Percentiles rank a stretch among this genome's conserved stretches.
These are phyloP conservation scores for Yamadazyma atlantica DNA, from an alignment of 1,139 yeast species.

Conservation along the genomic window DNA sequence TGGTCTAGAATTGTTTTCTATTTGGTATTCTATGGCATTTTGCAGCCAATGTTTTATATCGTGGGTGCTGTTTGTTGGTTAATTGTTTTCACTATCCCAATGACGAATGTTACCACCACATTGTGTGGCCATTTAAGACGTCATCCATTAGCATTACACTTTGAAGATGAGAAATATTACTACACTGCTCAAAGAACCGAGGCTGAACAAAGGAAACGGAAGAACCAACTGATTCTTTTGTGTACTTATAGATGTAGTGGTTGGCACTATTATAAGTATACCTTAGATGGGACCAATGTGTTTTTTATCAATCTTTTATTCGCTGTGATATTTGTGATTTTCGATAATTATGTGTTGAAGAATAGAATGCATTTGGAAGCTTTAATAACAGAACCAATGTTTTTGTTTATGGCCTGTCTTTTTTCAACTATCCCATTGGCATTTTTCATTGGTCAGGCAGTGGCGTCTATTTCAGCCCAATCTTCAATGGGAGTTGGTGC, in stretches of 20 bases:
- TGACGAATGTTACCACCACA: constrained; percentile 67
- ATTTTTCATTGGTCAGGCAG: constrained; percentile 97
- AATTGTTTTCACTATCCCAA: constrained; percentile 86
- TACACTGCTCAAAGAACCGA: constrained; percentile 26
- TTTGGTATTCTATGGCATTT: constrained; percentile 62
- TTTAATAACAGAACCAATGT: constrained; percentile 58
- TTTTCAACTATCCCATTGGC: constrained; percentile 91
- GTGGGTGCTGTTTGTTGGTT: constrained; percentile 74
- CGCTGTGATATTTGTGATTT: constrained; percentile 78
- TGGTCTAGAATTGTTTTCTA: constrained; percentile 79
- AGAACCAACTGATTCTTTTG: constrained; percentile 49
- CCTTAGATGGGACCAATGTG: constrained; percentile 94
- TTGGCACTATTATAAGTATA: constrained; percentile 87
- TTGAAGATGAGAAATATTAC: constrained; percentile 59
- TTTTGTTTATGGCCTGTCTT: constrained; percentile 73
- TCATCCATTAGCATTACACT: constrained; percentile 84
- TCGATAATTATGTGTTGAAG: constrained; percentile 69
- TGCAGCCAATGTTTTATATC: constrained; percentile 65
- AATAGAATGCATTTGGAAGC: constrained; percentile 47
- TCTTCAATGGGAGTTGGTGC: constrained; percentile 99
- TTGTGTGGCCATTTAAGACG: constrained; percentile 78
- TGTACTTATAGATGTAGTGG: constrained; percentile 95
- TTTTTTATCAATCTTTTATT: constrained; percentile 82
- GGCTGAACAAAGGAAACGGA: constrained; percentile 23
- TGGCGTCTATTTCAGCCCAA: constrained; percentile 96